phyloP scores from a whole-genome alignment of 805 yeast species.

The Nakazawaea laoshanensis region DNA sequence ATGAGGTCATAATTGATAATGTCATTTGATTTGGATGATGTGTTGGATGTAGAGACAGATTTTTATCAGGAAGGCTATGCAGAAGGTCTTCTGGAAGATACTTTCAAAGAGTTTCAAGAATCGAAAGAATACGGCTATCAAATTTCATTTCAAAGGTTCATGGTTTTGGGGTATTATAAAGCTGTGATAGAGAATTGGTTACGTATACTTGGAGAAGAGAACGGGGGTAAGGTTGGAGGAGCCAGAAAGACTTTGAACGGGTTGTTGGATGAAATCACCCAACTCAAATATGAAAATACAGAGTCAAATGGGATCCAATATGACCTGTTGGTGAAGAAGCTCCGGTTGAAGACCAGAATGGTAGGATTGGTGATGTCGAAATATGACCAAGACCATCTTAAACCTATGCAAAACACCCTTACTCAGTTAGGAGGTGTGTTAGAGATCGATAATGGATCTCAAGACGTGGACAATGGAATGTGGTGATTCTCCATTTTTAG shows the following conservation, averaged over 20 bases:
- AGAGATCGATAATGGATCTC: slow-evolving; percentile 7
- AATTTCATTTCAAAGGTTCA: slow-evolving; percentile 63
- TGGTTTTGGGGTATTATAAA: slow-evolving; percentile 62
- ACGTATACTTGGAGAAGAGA: slow-evolving; percentile 8
- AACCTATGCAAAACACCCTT: slow-evolving; percentile 1
- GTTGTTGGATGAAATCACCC: slow-evolving; percentile 8
- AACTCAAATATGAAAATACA: slow-evolving; percentile 16
- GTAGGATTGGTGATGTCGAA: slow-evolving; percentile 15
- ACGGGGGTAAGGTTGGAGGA: slow-evolving; percentile 11
- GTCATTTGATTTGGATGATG: slow-evolving; percentile 45
- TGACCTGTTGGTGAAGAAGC: slow-evolving; percentile 18
- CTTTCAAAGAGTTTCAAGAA: slow-evolving; percentile 52
- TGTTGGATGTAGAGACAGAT: slow-evolving; percentile 52
- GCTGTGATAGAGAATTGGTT: slow-evolving; percentile 37
- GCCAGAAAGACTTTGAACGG: slow-evolving; percentile 5
- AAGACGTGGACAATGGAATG: slow-evolving; percentile 14
- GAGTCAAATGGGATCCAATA: slow-evolving; percentile 19
- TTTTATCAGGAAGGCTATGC: slow-evolving; percentile 60
- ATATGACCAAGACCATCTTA: slow-evolving; percentile 2
- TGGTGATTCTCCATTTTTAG: slow-evolving; percentile 5
- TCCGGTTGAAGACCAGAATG: slow-evolving; percentile 20
- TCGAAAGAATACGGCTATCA: slow-evolving; percentile 84
- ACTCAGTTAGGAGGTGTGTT: slow-evolving; percentile 5
- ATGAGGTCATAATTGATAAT: slow-evolving; percentile 16
- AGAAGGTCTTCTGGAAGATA: slow-evolving; percentile 63